Evolutionary conservation across 805 yeast genomes (phyloP), one percentile per base, ranked within the genome.

Genomic region (Hanseniaspora occidentalis): DNA sequence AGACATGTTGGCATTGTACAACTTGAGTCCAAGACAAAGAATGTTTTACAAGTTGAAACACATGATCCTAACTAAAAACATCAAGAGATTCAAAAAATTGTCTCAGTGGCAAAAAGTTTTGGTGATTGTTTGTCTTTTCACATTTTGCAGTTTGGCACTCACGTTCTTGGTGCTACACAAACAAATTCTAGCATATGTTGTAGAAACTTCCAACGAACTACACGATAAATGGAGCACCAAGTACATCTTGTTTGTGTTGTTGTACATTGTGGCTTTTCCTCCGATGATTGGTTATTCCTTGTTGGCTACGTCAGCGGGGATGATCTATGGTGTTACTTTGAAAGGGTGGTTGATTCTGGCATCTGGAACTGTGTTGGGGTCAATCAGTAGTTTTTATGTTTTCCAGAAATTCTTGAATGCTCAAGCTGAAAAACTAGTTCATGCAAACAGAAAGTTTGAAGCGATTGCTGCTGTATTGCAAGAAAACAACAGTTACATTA

Each of bases 211-310:
- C 0, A 69, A 73, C 38, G 53, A 56, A n/a, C 67, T 77, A 64
- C 47, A 53, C 22, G 53, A 54, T 1, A 56, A 65, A 36, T 53
- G 50, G 16, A 62, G 56, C 31, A 75, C 79, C 0, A 60, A 62
- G 10, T 43, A 68, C 3, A 47, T 75, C 0, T 53, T 88, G 43
- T 70, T 77, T 39, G 14, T 58, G 3, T 56, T 79, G 36, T 59
- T 86, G 3, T 71, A 79, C 47, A 21, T 69, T 2, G 86, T 88
- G 4, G 77, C 92, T 0, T 88, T 89, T 64, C 97, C 98, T 2
- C 98, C 97, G 1, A 47, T 89, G 49, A 58, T 85, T 25, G 98
- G 98, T 1, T 88, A 79, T 60, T 71, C 89, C 4, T 67, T 79
- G 17, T 57, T 83, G 16, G 70, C 80, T 16, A 69, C 81, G 36